Evolutionary conservation across 2,329 filamentous ascomycete genomes (phyloP).

Genomic region (Ophiostoma novo-ulmi): DNA sequence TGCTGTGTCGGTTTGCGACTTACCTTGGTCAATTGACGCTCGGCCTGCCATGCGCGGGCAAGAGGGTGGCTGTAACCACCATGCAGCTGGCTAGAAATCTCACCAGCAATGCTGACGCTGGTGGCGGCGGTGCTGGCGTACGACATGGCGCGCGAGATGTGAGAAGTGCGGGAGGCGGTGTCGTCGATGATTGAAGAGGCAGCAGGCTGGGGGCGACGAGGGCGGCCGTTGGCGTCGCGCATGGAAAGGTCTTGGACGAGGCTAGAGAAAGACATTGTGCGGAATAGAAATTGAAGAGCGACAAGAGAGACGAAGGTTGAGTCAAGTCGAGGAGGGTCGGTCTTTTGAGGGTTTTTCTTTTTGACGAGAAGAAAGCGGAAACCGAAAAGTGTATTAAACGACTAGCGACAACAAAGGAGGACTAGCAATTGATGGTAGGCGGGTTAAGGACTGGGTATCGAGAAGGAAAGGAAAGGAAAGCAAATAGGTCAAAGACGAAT

Average conservation of each 20-base stretch:
- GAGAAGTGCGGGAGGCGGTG: constrained; percentile 54
- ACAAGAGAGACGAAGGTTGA: not conserved
- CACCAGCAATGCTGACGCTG: constrained; percentile 64
- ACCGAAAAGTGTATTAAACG: constrained; percentile 5
- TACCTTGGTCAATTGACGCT: constrained; percentile 80
- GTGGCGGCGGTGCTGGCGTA: constrained; percentile 63
- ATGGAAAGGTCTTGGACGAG: constrained; percentile 61
- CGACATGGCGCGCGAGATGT: constrained; percentile 59
- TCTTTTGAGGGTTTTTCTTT: constrained; percentile 10
- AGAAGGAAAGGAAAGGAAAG: not conserved
- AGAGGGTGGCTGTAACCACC: constrained; percentile 78
- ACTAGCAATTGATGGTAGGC: not conserved
- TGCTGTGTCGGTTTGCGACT: constrained; percentile 29
- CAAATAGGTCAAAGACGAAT: not conserved
- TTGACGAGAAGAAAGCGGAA: not conserved
- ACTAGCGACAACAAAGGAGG: constrained; percentile 7
- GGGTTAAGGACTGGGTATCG: not conserved
- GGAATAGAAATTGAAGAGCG: not conserved
- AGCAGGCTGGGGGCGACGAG: constrained; percentile 46
- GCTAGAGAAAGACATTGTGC: constrained; percentile 60
- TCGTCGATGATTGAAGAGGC: constrained; percentile 58
- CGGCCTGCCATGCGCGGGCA: constrained; percentile 74
- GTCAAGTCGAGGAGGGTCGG: not conserved
- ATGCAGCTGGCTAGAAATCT: constrained; percentile 79
- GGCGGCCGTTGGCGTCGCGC: constrained; percentile 45